Evolutionary conservation across 257 asterid genomes (phyloP), one percentile per base, ranked within the genome.

Genomic region (Phtheirospermum japonicum): DNA sequence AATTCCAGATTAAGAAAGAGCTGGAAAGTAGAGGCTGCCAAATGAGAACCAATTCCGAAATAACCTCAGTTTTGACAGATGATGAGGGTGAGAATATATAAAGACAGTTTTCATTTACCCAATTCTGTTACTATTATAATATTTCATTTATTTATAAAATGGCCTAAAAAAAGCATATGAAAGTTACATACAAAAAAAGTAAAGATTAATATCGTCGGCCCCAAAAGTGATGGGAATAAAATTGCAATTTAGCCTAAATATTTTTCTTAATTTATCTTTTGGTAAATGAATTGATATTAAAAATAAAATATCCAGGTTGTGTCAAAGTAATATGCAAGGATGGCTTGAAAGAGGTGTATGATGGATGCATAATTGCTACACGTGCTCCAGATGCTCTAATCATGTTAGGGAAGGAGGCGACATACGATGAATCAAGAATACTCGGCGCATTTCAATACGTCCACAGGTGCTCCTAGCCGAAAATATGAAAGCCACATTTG

Each of bases 391-490:
- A 83, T 79, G 75, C 92, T 34, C 65, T 85, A n/a, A 75, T 65
- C 5, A 68, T 85, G 59, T 72, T 88, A 65, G 88, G 96, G 12
- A 69, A 80, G 34, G 59, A 82, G 46, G 92, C 79, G 28, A 83
- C 95, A 52, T 53, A 37, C 37, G 81, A 82, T 34, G 94, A 85
- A 75, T 20, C 17, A 57, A 74, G 79, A 78, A 80, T 82, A 56
- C 86, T 88, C 26, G 94, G 89, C 36, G 94, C 94, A 66, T 85
- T 85, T 54, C 85, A 83, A 36, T 85, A 88, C 57, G 86, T 80
- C 39, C 46, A 77, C 69, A 88, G 94, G 96, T 87, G 18, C 42
- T 7, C 9, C 7, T 0, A 2, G 7, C n/a, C n/a, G n/a, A n/a
- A n/a, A n/a, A n/a, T n/a, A n/a, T n/a, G n/a, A n/a, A n/a, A n/a